Evolutionary conservation across 1,284 basidiomycete genomes (phyloP), one percentile per base, ranked within the genome.

Genomic region (Ceratobasidium sp.): DNA sequence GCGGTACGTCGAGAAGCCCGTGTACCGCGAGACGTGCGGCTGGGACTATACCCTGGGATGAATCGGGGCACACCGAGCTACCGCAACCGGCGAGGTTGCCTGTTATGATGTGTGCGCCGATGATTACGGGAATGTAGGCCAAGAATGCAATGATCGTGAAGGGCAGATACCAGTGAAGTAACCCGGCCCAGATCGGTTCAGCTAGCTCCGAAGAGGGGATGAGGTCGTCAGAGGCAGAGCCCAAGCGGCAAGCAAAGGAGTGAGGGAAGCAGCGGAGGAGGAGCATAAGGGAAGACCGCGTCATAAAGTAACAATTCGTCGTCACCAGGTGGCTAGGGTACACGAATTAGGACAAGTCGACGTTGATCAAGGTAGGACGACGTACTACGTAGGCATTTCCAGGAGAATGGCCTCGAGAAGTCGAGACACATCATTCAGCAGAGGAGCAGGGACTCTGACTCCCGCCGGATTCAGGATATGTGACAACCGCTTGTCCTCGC

Each of bases 271-370:
- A 64, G 32, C 58, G 45, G 7, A 50, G 45, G 27, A 52, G 47
- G 2, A 64, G 32, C 10, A 64, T 13, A 22, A 64, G 32, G 20
- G 58, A 64, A 22, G 58, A 38, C 1, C 58, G 58, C 3, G 58
- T 64, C 58, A 64, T 64, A 27, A 64, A 64, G 22, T 64, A 64
- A 20, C 58, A 64, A 32, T 64, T 64, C 3, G 58, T 64, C n/a
- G 58, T 64, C 6, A 25, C 35, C 22, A 64, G 27, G 17, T 52
- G 45, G 22, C 58, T 64, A n/a, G 42, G 1, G n/a, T 27, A 17
- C 40, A 25, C 17, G 2, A 40, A 25, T 27, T 15, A 13, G 22
- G 27, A 49, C n/a, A 17, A 32, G 20, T 31, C n/a, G 1, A 20
- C 1, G 17, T 7, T 12, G 31, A 43, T 27, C n/a, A n/a, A 17